A percentile compares a stretch with the other conserved stretches of the same genome.
These are phyloP conservation scores for Gnetum montanum DNA, from an alignment of 75 land plant genomes.

Conservation along the genomic window DNA sequence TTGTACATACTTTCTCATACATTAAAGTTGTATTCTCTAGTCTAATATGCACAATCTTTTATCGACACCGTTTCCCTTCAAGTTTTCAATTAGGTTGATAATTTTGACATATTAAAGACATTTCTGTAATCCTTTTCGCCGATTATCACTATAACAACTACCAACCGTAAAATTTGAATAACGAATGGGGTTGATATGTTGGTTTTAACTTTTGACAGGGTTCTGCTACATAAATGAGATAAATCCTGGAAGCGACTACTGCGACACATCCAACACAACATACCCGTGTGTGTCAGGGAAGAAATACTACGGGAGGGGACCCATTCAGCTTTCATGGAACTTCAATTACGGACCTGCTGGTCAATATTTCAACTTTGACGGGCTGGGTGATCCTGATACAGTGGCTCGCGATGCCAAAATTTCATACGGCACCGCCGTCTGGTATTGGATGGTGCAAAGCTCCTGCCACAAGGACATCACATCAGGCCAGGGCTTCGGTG, in stretches of 20 bases:
- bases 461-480: slow-evolving; percentile 8
- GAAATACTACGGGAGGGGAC: slow-evolving; percentile 63
- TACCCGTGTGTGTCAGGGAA: slow-evolving; percentile 53
- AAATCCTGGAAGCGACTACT: slow-evolving; percentile 10
- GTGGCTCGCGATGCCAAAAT: slow-evolving; percentile 9
- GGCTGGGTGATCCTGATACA: slow-evolving; percentile 17
- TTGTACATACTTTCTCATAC: too few species aligned
- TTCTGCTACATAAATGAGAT: background rate
- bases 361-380: slow-evolving; percentile 4
- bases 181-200: too few species aligned
- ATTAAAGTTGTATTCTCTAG: too few species aligned
- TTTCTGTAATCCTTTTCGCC: too few species aligned
- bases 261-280: slow-evolving; percentile 13
- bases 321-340: slow-evolving; percentile 59
- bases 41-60: too few species aligned
- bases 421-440: slow-evolving; percentile 28
- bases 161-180: too few species aligned
- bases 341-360: slow-evolving; percentile 33
- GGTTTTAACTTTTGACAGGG: too few species aligned
- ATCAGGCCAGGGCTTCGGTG: slow-evolving; percentile 31
- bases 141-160: too few species aligned
- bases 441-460: slow-evolving; percentile 24
- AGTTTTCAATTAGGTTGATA: too few species aligned
- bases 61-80: too few species aligned
- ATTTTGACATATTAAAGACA: too few species aligned